These are phyloP conservation scores for Colletotrichum lini DNA, from an alignment of 2,329 filamentous ascomycete species.

Conservation along the genomic window DNA sequence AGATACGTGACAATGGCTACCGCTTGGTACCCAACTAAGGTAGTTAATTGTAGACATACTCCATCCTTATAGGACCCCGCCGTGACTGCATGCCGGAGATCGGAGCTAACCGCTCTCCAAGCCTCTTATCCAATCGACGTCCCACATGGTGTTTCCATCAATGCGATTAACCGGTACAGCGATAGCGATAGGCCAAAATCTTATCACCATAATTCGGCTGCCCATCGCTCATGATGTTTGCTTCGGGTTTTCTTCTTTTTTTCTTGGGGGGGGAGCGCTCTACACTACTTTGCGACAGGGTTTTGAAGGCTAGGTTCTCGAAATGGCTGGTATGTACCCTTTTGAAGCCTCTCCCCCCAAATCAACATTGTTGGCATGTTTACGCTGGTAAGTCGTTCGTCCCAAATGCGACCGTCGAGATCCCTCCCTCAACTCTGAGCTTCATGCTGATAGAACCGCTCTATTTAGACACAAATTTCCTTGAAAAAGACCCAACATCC, in stretches of 20 bases:
- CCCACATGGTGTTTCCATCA: constrained; percentile 2
- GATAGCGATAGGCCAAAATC: constrained; percentile 14
- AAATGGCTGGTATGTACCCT: constrained; percentile 44
- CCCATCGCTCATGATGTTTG: not conserved
- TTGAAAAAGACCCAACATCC: constrained; percentile 36
- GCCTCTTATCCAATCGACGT: not conserved
- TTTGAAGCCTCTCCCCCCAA: constrained; percentile 27
- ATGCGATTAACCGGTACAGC: constrained; percentile 26
- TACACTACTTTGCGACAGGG: constrained; percentile 12
- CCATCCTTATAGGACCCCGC: constrained; percentile 13
- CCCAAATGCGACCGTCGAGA: not conserved
- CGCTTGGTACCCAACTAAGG: too few species aligned
- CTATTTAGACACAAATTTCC: constrained; percentile 13
- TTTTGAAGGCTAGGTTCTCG: constrained; percentile 12
- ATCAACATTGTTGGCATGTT: not conserved
- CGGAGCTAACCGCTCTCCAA: constrained; percentile 33
- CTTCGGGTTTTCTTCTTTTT: constrained; percentile 4
- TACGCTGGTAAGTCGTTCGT: constrained; percentile 39
- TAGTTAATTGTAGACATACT: not conserved
- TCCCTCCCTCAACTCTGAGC: not conserved
- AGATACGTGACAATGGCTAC: too few species aligned
- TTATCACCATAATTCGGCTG: constrained; percentile 22
- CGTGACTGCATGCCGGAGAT: constrained; percentile 12
- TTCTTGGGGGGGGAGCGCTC: constrained; percentile 27
- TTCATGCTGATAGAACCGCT: constrained; percentile 8